Conservation (phyloP, 2,329 filamentous ascomycete species). For the Fusarium sp. region DNA sequence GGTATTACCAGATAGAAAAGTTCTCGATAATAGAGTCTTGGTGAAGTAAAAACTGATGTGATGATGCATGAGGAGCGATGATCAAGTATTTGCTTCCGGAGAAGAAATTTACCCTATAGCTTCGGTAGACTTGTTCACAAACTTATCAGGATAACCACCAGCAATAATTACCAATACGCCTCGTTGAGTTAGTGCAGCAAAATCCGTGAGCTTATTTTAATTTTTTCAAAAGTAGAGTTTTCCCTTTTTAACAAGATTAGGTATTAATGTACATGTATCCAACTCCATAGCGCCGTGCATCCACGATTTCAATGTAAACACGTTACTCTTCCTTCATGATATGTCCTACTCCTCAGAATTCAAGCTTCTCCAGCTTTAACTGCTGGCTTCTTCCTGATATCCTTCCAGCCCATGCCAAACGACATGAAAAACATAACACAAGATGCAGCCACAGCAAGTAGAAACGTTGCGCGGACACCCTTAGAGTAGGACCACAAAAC, state of each 20-base stretch:
- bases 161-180: too few relatives aligned
- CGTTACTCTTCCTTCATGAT: too few relatives aligned
- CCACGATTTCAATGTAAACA: background rate
- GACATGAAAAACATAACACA: conserved; percentile 51
- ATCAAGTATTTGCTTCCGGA: background rate
- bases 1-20: background rate
- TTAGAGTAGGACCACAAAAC: conserved; percentile 58
- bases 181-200: background rate
- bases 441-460: conserved; percentile 50
- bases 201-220: background rate
- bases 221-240: background rate
- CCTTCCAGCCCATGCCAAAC: conserved; percentile 62
- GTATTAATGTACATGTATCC: background rate
- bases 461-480: conserved; percentile 50
- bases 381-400: conserved; percentile 55
- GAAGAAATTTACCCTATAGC: conserved; percentile 24
- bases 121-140: background rate
- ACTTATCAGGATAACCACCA: background rate
- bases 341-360: background rate
- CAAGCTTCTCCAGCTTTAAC: conserved; percentile 32
- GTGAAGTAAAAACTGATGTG: background rate
- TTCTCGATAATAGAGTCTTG: background rate
- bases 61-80: conserved; percentile 21
- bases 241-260: background rate
- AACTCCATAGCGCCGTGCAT: background rate